These are phyloP conservation scores for Bryum argenteum DNA, from an alignment of 225 moss, liverwort and hornwort species.

Conservation along the genomic window DNA sequence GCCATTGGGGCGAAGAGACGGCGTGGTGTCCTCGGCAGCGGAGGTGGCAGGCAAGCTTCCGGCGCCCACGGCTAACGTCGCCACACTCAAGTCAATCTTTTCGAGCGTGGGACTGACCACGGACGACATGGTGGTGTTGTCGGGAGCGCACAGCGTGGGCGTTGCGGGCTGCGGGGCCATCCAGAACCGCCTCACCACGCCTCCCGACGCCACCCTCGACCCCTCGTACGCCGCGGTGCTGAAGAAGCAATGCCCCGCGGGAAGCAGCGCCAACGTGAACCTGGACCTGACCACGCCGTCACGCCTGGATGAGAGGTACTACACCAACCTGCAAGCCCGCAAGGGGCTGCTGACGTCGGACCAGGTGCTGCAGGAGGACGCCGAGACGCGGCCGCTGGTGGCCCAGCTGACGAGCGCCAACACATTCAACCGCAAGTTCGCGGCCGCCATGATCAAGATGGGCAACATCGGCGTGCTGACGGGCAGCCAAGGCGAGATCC, in stretches of 20 bases:
- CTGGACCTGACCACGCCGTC: conserved; percentile 44
- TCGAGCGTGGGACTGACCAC: conserved; percentile 21
- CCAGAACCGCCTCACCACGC: conserved; percentile 35
- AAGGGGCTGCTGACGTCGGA: conserved; percentile 48
- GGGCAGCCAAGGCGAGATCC: conserved; percentile 38
- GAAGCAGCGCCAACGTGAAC: conserved; percentile 20
- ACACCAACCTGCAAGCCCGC: conserved; percentile 33
- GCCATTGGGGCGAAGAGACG: conserved; percentile 29
- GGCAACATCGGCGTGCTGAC: conserved; percentile 45
- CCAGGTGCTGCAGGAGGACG: conserved; percentile 32
- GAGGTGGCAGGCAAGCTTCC: conserved; percentile 25
- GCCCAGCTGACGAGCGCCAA: neutral
- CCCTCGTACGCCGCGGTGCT: conserved; percentile 22
- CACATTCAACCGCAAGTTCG: conserved; percentile 29
- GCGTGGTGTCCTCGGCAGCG: conserved; percentile 19
- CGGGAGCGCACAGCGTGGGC: conserved; percentile 55
- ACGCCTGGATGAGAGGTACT: conserved; percentile 44
- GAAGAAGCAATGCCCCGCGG: conserved; percentile 24
- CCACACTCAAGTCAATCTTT: conserved; percentile 35
- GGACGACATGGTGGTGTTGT: conserved; percentile 43
- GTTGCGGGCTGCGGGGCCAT: conserved; percentile 29
- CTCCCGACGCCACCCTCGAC: conserved; percentile 34
- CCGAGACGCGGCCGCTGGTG: conserved; percentile 30
- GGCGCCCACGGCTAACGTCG: neutral
- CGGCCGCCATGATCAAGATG: conserved; percentile 37